Base-by-base conservation (phyloP, 1,284 basidiomycete species). In the Heterobasidion parviporum region DNA sequence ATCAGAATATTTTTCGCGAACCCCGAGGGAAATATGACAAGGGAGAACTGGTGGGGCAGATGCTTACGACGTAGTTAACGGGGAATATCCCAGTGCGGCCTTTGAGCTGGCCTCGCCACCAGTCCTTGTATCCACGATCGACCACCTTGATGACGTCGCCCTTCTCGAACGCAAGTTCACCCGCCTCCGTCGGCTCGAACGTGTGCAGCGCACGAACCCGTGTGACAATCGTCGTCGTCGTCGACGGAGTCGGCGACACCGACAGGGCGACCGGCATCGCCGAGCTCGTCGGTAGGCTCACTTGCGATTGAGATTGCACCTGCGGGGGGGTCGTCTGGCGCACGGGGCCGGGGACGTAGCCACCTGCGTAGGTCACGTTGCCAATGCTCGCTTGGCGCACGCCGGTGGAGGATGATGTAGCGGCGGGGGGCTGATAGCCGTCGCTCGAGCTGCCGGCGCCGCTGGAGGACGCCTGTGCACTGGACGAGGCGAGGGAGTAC, bases 11-110 rank as follows among this genome's bases (percentile, higher is more conserved):
- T n/a, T n/a, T n/a, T n/a, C n/a, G n/a, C n/a, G n/a, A n/a, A n/a
- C n/a, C n/a, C n/a, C n/a, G n/a, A n/a, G n/a, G n/a, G n/a, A n/a
- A n/a, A n/a, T n/a, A n/a, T n/a, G n/a, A n/a, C n/a, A n/a, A n/a
- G n/a, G n/a, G n/a, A n/a, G n/a, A n/a, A n/a, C n/a, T n/a, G n/a
- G n/a, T n/a, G n/a, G n/a, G n/a, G n/a, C n/a, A n/a, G n/a, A n/a
- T n/a, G 78, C 87, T 33, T 64, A 92, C 90, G 61, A 99, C 93
- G 72, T 98, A 98, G 67, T 97, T 98, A 44, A 98, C 92, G 0
- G 97, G 96, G 71, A 99, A 99, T 59, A 99, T 99, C 12, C 97
- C 97, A 8, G 94, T 94, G 58, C 91, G 78, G 1, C 95, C 94
- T 63, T 89, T 89, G 44, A 94, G 72, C 63, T 98, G 95, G 2